Conservation (phyloP, 768 basidiomycete genomes). For the Trichaptum fuscoviolaceum region DNA sequence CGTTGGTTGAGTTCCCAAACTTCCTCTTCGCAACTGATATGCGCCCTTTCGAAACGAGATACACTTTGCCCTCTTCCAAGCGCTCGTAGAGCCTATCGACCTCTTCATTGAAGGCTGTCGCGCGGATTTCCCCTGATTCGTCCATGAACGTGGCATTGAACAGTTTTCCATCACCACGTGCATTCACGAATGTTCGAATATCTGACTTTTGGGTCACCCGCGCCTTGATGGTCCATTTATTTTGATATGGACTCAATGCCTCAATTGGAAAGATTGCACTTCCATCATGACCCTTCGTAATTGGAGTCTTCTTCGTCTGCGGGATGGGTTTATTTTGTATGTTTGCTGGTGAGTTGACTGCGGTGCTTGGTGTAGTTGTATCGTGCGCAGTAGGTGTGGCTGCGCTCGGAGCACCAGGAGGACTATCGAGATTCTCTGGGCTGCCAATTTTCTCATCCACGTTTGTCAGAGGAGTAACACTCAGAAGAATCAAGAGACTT, state of each 20-base stretch:
- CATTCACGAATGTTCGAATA: conserved; percentile 84
- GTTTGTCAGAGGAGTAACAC: conserved; percentile 49
- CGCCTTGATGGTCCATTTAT: conserved; percentile 98
- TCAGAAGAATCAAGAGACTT: conserved; percentile 81
- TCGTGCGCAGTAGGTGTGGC: conserved; percentile 21
- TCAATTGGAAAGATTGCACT: conserved; percentile 77
- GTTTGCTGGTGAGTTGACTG: conserved; percentile 5
- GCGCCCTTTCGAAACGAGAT: conserved; percentile 83
- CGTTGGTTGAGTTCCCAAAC: conserved; percentile 83
- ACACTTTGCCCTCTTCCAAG: conserved; percentile 89
- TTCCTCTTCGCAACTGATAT: conserved; percentile 97
- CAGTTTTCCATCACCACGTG: conserved; percentile 88
- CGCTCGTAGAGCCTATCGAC: conserved; percentile 82
- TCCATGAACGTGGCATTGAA: conserved; percentile 95
- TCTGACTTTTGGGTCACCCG: conserved; percentile 88
- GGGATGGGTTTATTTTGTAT: conserved; percentile 10
- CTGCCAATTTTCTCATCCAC: conserved; percentile 71
- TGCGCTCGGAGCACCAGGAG: conserved; percentile 24
- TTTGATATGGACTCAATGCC: conserved; percentile 92
- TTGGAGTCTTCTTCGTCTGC: conserved; percentile 15
- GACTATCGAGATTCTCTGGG: conserved; percentile 33
- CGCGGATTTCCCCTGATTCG: conserved; percentile 87
- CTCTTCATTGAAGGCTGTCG: conserved; percentile 82
- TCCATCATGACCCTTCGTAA: conserved; percentile 16
- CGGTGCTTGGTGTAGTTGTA: conserved; percentile 25